Conservation (phyloP, 305 asterid genomes). For the Fraxinus velutina region DNA sequence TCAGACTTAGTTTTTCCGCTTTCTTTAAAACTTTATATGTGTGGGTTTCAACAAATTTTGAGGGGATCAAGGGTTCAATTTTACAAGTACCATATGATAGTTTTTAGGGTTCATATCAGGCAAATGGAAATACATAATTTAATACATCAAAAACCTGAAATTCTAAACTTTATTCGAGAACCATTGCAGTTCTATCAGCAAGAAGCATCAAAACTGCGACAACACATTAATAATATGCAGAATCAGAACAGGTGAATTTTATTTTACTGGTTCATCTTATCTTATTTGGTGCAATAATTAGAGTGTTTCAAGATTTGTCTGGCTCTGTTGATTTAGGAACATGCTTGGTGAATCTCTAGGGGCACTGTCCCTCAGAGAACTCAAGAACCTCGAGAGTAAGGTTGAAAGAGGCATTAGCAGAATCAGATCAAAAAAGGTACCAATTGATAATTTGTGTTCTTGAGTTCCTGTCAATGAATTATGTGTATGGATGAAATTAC, state of each 20-base stretch:
- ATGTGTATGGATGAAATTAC: background rate
- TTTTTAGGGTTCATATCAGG: background rate
- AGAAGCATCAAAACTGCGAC: slow-evolving; percentile 73
- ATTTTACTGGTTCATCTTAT: background rate
- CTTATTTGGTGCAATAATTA: background rate
- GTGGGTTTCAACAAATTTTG: background rate
- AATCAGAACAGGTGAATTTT: slow-evolving; percentile 55
- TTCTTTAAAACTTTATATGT: background rate
- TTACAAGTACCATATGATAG: background rate
- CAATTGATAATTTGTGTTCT: background rate
- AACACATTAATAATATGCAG: slow-evolving; percentile 68
- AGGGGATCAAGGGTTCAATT: background rate
- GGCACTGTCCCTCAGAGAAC: slow-evolving; percentile 43
- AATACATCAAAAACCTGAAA: background rate
- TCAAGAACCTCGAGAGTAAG: slow-evolving; percentile 55
- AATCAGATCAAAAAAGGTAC: slow-evolving; percentile 73
- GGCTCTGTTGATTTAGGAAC: slow-evolving; percentile 37
- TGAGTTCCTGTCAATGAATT: background rate
- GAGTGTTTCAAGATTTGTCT: background rate
- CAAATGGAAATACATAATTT: background rate
- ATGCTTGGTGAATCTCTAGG: slow-evolving; percentile 70
- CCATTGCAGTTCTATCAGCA: slow-evolving; percentile 69
- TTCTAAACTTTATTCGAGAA: background rate
- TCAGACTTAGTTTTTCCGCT: background rate
- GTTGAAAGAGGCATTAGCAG: slow-evolving; percentile 62